These are phyloP conservation scores for Mycena belliarum DNA, from an alignment of 768 basidiomycete genomes.

Conservation along the genomic window DNA sequence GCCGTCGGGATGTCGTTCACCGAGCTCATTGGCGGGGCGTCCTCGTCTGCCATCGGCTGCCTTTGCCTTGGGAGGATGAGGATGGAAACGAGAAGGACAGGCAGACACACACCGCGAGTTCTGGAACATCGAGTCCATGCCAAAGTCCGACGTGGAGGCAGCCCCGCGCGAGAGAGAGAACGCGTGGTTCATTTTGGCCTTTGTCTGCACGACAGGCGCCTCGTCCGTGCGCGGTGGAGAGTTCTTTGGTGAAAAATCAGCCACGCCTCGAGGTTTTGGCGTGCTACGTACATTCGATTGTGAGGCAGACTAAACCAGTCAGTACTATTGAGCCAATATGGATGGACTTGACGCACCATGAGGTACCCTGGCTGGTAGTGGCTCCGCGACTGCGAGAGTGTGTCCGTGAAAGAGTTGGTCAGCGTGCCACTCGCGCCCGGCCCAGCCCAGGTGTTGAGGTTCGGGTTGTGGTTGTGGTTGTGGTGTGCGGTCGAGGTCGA, in stretches of 20 bases:
- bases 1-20: slow-evolving; percentile 76
- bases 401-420: slow-evolving; percentile 60
- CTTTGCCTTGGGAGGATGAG: slow-evolving; percentile 48
- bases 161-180: slow-evolving; percentile 63
- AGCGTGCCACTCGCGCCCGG: slow-evolving; percentile 46
- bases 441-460: slow-evolving; percentile 52
- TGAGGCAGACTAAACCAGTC: slow-evolving; percentile 50
- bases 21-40: slow-evolving; percentile 77
- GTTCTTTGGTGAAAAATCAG: slow-evolving; percentile 33
- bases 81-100: background rate
- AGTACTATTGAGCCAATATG: background rate
- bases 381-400: slow-evolving; percentile 68
- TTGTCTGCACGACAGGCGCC: slow-evolving; percentile 72
- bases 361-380: slow-evolving; percentile 84
- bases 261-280: background rate
- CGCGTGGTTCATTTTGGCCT: slow-evolving; percentile 76
- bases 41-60: slow-evolving; percentile 69
- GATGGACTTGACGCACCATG: slow-evolving; percentile 52
- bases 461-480: slow-evolving; percentile 47
- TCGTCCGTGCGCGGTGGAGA: slow-evolving; percentile 67
- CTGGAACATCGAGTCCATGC: slow-evolving; percentile 85
- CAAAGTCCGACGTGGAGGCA: slow-evolving; percentile 73
- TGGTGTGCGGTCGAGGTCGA: slow-evolving; percentile 47
- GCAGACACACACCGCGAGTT: slow-evolving; percentile 53
- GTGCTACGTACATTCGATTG: slow-evolving; percentile 55